Conservation (phyloP, 805 yeast genomes). For the Cyberlindnera bimundalis region DNA sequence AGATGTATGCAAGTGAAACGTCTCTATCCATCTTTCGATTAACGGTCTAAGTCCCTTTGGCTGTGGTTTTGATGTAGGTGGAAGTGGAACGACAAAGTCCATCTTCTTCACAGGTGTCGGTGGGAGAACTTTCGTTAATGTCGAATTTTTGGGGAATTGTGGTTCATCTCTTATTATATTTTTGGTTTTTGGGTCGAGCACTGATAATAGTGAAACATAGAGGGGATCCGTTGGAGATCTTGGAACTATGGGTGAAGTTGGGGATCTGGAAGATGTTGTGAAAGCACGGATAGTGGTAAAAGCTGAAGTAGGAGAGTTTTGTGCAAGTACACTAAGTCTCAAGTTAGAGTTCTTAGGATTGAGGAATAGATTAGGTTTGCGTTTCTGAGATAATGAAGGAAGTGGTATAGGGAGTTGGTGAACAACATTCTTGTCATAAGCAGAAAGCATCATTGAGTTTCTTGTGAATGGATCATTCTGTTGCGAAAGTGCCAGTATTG, state of each 20-base stretch:
- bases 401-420: conserved; percentile 23
- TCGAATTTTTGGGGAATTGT: conserved; percentile 45
- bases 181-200: conserved; percentile 13
- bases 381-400: conserved; percentile 11
- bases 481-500: conserved; percentile 36
- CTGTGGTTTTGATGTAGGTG: conserved; percentile 25
- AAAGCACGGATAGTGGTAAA: conserved; percentile 3
- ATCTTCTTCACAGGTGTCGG: conserved; percentile 67
- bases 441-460: conserved; percentile 38
- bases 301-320: conserved; percentile 5
- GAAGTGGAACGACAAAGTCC: conserved; percentile 38
- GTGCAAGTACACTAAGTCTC: conserved; percentile 16
- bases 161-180: conserved; percentile 26
- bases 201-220: conserved; percentile 23
- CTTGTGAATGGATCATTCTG: conserved; percentile 38
- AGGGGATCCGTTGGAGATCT: conserved; percentile 12
- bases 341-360: conserved; percentile 27
- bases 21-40: conserved; percentile 23
- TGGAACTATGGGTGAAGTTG: conserved; percentile 8
- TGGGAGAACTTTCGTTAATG: conserved; percentile 47
- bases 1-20: conserved; percentile 17
- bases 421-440: conserved; percentile 20
- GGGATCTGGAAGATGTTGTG: conserved; percentile 7
- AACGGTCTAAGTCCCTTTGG: conserved; percentile 23
- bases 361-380: conserved; percentile 20